Base-by-base conservation (phyloP, 2,329 filamentous ascomycete genomes). In the Elsinoe ampelina region DNA sequence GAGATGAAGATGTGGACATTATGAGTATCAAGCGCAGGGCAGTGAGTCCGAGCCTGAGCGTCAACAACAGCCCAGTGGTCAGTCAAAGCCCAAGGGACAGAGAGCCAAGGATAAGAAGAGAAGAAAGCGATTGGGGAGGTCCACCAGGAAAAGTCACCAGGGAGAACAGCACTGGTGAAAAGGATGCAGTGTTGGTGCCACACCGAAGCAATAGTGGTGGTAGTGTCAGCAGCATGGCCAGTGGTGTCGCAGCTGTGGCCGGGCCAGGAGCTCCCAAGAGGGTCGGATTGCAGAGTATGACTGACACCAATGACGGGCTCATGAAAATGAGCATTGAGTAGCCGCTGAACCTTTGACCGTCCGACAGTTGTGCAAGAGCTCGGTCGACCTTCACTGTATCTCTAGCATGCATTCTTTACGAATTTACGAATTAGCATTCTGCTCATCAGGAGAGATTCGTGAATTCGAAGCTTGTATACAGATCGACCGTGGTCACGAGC, bases 311-410 rank as follows among this genome's bases (percentile, higher is more conserved):
- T 68, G 92, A 96, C 69, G 88, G 90, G 1, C 78, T 96, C 62
- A 95, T 95, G 86, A 90, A 92, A 65, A 93, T 97, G 87, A 95
- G 88, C 70, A 95, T 96, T 66, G 91, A 96, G 70, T 95, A 74
- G 72, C 11, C n/a, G 26, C 11, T 4, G 15, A 6, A 6, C 22
- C 22, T 26, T 6, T 26, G 22, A 26, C 6, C 6, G 22, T 26
- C 6, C 22, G 6, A 6, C 22, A 6, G 6, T 6, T 6, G 6
- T 3, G 22, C n/a, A 26, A 26, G 26, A 30, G 26, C 26, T 30
- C 26, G 8, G 5, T 30, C 26, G 26, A 45, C 3, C 19, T 22
- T 45, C 6, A n/a, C 17, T 22, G 3, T 12, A 26, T 19, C 19
- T 5, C 26, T 12, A 22, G 41, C 6, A 26, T 4, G 10, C 6